phyloP scores from a whole-genome alignment of 2,329 filamentous ascomycete genomes.

The Parastagonospora nodorum region DNA sequence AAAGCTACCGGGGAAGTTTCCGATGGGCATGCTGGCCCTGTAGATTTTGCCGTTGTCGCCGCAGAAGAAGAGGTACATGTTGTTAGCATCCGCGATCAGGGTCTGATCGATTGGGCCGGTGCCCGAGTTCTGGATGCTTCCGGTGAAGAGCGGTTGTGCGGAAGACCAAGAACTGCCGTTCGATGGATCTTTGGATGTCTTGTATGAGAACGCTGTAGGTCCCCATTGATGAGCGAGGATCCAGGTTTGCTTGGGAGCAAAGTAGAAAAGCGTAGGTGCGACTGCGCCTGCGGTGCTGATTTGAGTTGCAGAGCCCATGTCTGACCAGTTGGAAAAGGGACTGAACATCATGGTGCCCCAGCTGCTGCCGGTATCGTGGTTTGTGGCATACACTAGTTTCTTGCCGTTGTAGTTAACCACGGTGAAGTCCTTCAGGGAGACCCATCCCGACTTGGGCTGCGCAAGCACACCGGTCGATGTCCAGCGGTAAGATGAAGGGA shows the following conservation, averaged over 20 bases:
- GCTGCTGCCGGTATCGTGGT: conserved; percentile 45
- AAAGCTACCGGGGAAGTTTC: conserved; percentile 66
- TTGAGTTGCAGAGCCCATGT: conserved; percentile 59
- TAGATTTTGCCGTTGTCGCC: conserved; percentile 72
- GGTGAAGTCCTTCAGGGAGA: conserved; percentile 68
- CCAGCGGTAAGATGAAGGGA: conserved; percentile 63
- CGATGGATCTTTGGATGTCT: conserved; percentile 62
- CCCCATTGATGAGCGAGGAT: conserved; percentile 70
- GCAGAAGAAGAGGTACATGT: conserved; percentile 71
- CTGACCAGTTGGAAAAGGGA: conserved; percentile 58
- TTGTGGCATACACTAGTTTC: conserved; percentile 65
- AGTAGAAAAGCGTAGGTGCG: conserved; percentile 68
- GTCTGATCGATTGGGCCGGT: conserved; percentile 68
- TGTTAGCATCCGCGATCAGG: conserved; percentile 63
- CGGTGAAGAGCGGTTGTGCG: conserved; percentile 61
- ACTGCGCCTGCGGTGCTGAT: conserved; percentile 58
- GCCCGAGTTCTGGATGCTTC: conserved; percentile 56
- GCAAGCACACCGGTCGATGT: conserved; percentile 58
- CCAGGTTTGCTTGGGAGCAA: conserved; percentile 65
- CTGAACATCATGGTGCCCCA: conserved; percentile 66
- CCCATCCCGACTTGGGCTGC: conserved; percentile 59
- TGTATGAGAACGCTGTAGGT: conserved; percentile 63
- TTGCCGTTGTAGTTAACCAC: conserved; percentile 60
- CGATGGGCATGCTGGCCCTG: conserved; percentile 65
- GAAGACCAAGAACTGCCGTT: conserved; percentile 63